These are phyloP conservation scores for Clonostachys rosea DNA, from an alignment of 2,329 filamentous ascomycete genomes.

Conservation along the genomic window DNA sequence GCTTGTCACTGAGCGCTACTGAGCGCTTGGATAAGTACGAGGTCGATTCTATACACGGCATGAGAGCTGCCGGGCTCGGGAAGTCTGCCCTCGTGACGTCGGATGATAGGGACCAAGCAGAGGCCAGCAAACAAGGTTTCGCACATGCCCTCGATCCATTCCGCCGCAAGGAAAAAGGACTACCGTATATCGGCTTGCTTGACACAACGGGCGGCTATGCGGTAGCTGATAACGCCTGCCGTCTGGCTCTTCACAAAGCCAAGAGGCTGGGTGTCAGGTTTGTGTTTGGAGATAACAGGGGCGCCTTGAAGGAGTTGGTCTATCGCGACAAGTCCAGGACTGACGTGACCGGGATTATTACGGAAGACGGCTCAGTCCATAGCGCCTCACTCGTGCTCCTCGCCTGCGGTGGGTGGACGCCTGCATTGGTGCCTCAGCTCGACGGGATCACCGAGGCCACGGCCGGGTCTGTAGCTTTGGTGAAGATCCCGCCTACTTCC, in stretches of 20 bases:
- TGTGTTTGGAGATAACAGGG: conserved; percentile 24
- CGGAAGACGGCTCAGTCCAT: background rate
- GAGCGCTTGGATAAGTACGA: conserved; percentile 23
- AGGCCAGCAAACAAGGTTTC: too few relatives aligned
- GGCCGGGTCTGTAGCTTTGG: conserved; percentile 8
- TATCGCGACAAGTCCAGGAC: conserved; percentile 7
- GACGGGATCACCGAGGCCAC: conserved; percentile 10
- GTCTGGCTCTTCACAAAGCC: conserved; percentile 35
- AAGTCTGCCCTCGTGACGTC: conserved; percentile 23
- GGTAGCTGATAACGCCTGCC: conserved; percentile 39
- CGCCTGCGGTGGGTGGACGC: conserved; percentile 7
- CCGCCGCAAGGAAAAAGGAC: conserved; percentile 16
- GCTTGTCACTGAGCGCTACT: conserved; percentile 16
- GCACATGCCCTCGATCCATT: too few relatives aligned
- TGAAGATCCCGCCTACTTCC: conserved; percentile 5
- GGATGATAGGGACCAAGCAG: conserved; percentile 10
- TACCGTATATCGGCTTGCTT: conserved; percentile 28
- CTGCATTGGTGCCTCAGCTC: conserved; percentile 7
- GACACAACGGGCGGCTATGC: conserved; percentile 40
- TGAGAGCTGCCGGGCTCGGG: conserved; percentile 22
- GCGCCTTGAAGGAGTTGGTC: conserved; percentile 19
- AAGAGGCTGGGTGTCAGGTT: conserved; percentile 31
- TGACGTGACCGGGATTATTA: conserved; percentile 9
- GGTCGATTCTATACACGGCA: conserved; percentile 22
- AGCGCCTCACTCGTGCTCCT: conserved; percentile 17